A percentile compares a stretch with the other conserved stretches of the same genome.
Conservation (phyloP, 179 eudicot species). For the Corrigiola litoralis region DNA sequence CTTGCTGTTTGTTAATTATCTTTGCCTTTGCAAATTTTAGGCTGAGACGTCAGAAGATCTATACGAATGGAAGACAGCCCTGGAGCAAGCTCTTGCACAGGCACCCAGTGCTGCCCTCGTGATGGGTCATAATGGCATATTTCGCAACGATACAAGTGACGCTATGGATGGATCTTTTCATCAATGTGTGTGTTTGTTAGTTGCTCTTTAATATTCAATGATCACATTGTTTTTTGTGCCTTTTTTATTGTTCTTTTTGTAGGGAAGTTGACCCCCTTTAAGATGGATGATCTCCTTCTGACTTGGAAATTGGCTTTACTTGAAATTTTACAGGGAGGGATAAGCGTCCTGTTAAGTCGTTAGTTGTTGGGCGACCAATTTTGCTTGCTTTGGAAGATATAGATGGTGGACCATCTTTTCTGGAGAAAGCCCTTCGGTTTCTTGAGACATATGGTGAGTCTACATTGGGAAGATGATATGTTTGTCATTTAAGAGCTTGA, state of each 20-base stretch:
- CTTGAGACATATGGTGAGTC: constrained; percentile 82
- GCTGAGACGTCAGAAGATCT: constrained; percentile 95
- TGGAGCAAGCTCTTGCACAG: constrained; percentile 96
- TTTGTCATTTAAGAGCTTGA: neutral
- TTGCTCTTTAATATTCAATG: neutral
- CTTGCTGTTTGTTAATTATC: constrained; percentile 2
- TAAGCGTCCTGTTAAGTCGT: constrained; percentile 86
- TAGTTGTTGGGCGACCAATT: constrained; percentile 97
- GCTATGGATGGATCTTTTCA: constrained; percentile 77
- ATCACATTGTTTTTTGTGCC: neutral
- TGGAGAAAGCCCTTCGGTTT: constrained; percentile 94
- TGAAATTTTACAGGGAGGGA: constrained; percentile 66
- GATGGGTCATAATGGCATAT: constrained; percentile 98
- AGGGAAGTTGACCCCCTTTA: neutral
- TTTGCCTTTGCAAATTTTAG: constrained; percentile 32
- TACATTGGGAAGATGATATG: neutral
- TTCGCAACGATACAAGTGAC: constrained; percentile 79
- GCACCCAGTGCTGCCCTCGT: constrained; percentile 99
- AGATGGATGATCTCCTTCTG: neutral
- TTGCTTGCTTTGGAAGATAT: constrained; percentile 95
- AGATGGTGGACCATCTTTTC: constrained; percentile 96
- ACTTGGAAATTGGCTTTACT: neutral
- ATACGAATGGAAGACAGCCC: constrained; percentile 96
- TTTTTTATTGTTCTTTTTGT: neutral
- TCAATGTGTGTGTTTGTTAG: constrained; percentile 55